These are phyloP conservation scores for Heliamphora ciliata DNA, from an alignment of 179 eudicot genomes.

Conservation along the genomic window DNA sequence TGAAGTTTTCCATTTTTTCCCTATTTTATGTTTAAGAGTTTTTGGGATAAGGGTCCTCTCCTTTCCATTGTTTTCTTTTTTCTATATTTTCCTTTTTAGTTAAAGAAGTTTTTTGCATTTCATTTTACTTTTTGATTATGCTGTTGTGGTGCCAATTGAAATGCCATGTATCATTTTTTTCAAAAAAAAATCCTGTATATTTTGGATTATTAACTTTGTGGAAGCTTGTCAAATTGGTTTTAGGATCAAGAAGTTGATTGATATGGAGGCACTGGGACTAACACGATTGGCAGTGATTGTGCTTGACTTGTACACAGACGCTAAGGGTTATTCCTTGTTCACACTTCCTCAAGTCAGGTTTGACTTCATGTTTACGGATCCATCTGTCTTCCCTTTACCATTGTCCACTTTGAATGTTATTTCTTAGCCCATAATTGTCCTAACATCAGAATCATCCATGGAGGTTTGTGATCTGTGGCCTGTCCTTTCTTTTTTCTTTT, in stretches of 20 bases:
- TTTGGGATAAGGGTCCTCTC: not conserved
- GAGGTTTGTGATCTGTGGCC: not conserved
- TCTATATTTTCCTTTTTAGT: not conserved
- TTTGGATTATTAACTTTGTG: not conserved
- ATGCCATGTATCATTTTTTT: not conserved
- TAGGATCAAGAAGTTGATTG: slow-evolving; percentile 87
- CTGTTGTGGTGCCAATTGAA: not conserved
- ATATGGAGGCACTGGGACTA: slow-evolving; percentile 71
- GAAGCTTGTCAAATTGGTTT: slow-evolving; percentile 11
- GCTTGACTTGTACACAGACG: slow-evolving; percentile 81
- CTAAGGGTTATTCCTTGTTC: slow-evolving; percentile 78
- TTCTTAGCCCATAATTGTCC: not conserved
- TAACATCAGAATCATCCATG: not conserved
- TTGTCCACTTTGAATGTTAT: not conserved
- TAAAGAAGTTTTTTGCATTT: not conserved
- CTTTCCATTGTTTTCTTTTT: not conserved
- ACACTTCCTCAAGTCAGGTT: slow-evolving; percentile 94
- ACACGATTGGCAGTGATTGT: slow-evolving; percentile 60
- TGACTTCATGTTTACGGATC: slow-evolving; percentile 1
- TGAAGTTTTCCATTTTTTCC: not conserved
- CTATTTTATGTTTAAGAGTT: too few species aligned
- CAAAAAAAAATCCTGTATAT: not conserved
- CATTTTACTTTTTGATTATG: not conserved
- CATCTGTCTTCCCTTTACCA: not conserved
- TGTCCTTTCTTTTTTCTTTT: not conserved